Conservation (phyloP, 2,329 filamentous ascomycete species). For the Penicillium sp. region DNA sequence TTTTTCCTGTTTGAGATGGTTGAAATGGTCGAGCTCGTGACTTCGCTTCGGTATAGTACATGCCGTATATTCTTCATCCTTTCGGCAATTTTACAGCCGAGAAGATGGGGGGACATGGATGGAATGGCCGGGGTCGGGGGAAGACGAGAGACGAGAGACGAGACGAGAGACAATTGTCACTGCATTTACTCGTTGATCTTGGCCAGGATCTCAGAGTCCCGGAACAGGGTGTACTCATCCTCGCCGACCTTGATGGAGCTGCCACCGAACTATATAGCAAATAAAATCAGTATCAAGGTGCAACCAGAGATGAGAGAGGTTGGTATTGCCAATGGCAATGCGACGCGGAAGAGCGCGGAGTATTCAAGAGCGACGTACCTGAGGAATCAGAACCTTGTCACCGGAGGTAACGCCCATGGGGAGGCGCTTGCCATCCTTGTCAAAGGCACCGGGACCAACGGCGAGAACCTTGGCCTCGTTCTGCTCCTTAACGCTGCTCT, state of each 20-base stretch:
- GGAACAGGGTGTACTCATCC: slow-evolving; percentile 92
- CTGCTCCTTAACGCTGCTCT: slow-evolving; percentile 94
- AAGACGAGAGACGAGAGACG: slow-evolving; percentile 16
- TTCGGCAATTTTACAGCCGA: slow-evolving; percentile 17
- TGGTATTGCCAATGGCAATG: not conserved
- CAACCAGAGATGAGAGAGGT: not conserved
- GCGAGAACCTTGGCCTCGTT: slow-evolving; percentile 96
- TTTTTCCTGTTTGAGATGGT: slow-evolving; percentile 24
- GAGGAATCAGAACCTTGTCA: slow-evolving; percentile 92
- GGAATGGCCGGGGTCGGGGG: slow-evolving; percentile 11
- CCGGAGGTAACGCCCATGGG: slow-evolving; percentile 76
- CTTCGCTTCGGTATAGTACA: slow-evolving; percentile 36
- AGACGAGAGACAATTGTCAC: slow-evolving; percentile 5
- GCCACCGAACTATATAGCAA: slow-evolving; percentile 68
- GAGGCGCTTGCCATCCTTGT: slow-evolving; percentile 84
- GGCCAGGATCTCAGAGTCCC: slow-evolving; percentile 94
- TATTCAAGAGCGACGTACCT: slow-evolving; percentile 54
- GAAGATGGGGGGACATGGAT: slow-evolving; percentile 3
- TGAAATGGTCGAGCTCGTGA: slow-evolving; percentile 26
- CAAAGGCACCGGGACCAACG: slow-evolving; percentile 81
- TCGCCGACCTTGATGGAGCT: slow-evolving; percentile 96
- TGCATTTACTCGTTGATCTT: slow-evolving; percentile 91
- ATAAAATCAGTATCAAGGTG: slow-evolving; percentile 17
- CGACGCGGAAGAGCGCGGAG: slow-evolving; percentile 12
- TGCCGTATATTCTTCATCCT: slow-evolving; percentile 12